Evolutionary conservation across 164 flowering plant genomes (phyloP).

Genomic region (Echeveria elegans): DNA sequence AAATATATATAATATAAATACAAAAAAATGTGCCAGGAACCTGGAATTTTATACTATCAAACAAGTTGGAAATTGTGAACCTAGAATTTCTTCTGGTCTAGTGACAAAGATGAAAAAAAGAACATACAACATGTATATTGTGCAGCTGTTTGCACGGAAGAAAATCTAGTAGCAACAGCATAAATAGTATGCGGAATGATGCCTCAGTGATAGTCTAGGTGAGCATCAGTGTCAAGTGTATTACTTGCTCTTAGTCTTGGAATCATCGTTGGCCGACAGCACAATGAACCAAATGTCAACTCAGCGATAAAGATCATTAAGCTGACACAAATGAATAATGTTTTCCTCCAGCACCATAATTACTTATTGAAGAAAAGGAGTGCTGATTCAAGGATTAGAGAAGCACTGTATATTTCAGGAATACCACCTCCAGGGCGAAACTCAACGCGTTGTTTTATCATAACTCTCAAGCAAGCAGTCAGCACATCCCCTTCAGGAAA

Average conservation of each 20-base stretch:
- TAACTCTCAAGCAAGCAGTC: constrained; percentile 47
- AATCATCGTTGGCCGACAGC: constrained; percentile 34
- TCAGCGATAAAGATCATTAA: constrained; percentile 32
- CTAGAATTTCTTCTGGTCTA: too few relatives aligned
- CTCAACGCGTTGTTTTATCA: constrained; percentile 58
- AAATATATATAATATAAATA: too few relatives aligned
- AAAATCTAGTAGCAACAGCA: neutral
- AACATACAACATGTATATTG: too few relatives aligned
- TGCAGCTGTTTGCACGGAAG: neutral
- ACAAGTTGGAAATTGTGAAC: too few relatives aligned
- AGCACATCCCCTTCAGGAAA: constrained; percentile 37
- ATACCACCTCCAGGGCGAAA: constrained; percentile 43
- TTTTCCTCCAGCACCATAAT: constrained; percentile 61
- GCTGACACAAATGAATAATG: constrained; percentile 48
- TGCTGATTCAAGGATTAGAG: constrained; percentile 45
- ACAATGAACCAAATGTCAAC: constrained; percentile 32
- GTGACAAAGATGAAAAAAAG: too few relatives aligned
- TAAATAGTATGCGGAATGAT: neutral
- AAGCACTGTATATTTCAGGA: constrained; percentile 59
- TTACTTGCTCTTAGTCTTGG: constrained; percentile 30
- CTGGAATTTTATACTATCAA: too few relatives aligned
- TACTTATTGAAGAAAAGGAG: constrained; percentile 46
- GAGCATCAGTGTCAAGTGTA: constrained; percentile 15
- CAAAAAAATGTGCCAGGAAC: too few relatives aligned
- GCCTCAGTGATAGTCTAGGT: neutral